Conservation (phyloP, 2,329 filamentous ascomycete species). For the Harringtonia aguacate region DNA sequence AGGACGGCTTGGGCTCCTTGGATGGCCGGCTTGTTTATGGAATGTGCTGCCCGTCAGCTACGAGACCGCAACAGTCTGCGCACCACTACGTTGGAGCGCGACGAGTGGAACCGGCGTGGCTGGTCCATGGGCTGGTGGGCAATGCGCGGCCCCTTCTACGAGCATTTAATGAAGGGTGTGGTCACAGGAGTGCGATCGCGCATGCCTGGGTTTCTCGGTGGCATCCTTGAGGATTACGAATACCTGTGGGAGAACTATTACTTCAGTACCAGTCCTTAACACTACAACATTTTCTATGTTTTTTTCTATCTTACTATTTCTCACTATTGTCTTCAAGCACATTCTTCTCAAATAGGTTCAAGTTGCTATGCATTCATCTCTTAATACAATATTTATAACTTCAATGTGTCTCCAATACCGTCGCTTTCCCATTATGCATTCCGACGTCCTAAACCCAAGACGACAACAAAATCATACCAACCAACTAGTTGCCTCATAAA, state of each 20-base stretch:
- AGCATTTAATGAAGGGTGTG: constrained; percentile 72
- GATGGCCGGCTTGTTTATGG: constrained; percentile 74
- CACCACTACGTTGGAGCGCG: constrained; percentile 78
- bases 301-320: background rate
- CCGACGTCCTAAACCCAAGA: too few relatives aligned
- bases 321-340: background rate
- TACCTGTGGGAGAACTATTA: constrained; percentile 98
- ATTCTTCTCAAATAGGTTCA: too few relatives aligned
- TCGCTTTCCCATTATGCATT: too few relatives aligned
- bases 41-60: constrained; percentile 82
- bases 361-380: too few relatives aligned
- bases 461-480: too few relatives aligned
- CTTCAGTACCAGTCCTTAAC: constrained; percentile 51
- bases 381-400: too few relatives aligned
- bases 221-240: constrained; percentile 90
- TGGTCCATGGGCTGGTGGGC: constrained; percentile 93
- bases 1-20: constrained; percentile 81
- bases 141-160: constrained; percentile 95
- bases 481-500: too few relatives aligned
- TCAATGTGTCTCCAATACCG: too few relatives aligned
- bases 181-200: constrained; percentile 64
- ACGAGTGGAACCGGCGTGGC: constrained; percentile 78
- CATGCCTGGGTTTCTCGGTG: constrained; percentile 70
- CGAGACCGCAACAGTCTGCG: constrained; percentile 59
- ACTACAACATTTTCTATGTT: background rate